Evolutionary conservation across 345 rosid genomes (phyloP).

Genomic region (Iberis pinnata): DNA sequence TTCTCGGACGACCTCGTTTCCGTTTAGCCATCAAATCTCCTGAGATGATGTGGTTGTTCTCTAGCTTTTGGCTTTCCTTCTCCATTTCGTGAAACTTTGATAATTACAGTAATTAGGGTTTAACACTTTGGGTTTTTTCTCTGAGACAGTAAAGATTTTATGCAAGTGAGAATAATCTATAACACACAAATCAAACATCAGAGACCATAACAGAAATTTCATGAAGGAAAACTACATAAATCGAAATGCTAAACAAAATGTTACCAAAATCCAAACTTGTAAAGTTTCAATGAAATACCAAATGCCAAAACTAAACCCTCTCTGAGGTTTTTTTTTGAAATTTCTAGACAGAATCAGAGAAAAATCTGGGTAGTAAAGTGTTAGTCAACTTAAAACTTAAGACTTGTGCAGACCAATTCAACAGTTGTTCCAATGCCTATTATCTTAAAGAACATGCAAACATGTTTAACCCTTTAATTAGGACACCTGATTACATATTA

Average conservation of each 20-base stretch:
- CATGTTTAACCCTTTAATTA: slow-evolving; percentile 19
- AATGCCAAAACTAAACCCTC: neutral
- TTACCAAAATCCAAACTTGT: neutral
- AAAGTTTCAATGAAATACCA: neutral
- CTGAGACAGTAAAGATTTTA: slow-evolving; percentile 10
- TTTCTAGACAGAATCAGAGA: slow-evolving; percentile 6
- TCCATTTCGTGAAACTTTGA: slow-evolving; percentile 17
- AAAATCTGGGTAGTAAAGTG: neutral
- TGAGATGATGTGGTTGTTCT: slow-evolving; percentile 36
- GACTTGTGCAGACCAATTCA: neutral
- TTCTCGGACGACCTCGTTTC: slow-evolving; percentile 84
- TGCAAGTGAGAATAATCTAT: slow-evolving; percentile 7
- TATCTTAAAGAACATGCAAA: slow-evolving; percentile 20
- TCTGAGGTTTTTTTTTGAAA: neutral
- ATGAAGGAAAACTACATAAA: neutral
- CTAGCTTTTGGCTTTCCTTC: slow-evolving; percentile 43
- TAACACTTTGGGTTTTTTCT: neutral
- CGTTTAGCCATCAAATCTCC: slow-evolving; percentile 49
- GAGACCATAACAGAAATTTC: neutral
- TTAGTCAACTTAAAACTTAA: neutral
- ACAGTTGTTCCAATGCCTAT: neutral
- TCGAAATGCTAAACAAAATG: neutral
- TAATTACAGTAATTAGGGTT: neutral
- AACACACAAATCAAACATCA: neutral
- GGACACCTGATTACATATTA: slow-evolving; percentile 17